Conservation (phyloP, 108 stramenopile genomes). For the Aurantiochytrium sp. region DNA sequence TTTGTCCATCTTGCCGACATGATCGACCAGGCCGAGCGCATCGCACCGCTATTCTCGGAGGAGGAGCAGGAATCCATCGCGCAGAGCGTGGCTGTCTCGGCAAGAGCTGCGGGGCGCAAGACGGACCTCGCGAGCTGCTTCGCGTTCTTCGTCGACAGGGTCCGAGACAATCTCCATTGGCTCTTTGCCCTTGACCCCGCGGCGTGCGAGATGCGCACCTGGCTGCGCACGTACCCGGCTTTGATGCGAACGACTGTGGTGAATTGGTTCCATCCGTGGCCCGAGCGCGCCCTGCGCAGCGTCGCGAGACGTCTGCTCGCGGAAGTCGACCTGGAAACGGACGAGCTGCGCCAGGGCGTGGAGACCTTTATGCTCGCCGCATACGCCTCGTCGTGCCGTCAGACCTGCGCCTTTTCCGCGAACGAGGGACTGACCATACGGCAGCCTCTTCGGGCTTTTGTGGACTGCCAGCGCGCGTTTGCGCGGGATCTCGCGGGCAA, state of each 20-base stretch:
- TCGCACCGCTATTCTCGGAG: constrained; percentile 68
- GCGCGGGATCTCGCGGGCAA: constrained; percentile 55
- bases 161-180: constrained; percentile 69
- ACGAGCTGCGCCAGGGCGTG: constrained; percentile 56
- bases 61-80: constrained; percentile 69
- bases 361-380: constrained; percentile 70
- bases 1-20: constrained; percentile 71
- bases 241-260: constrained; percentile 68
- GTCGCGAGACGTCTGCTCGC: constrained; percentile 55
- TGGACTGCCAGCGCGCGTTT: constrained; percentile 73
- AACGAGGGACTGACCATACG: constrained; percentile 67
- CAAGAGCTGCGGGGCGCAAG: constrained; percentile 49
- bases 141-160: constrained; percentile 66
- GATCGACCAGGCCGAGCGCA: constrained; percentile 60
- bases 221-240: constrained; percentile 65
- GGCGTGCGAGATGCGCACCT: constrained; percentile 60
- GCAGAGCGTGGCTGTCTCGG: constrained; percentile 54
- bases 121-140: constrained; percentile 66
- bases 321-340: constrained; percentile 38
- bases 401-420: no score
- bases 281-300: constrained; percentile 58
- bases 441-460: constrained; percentile 70
- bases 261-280: constrained; percentile 76
- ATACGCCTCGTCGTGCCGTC: constrained; percentile 65
- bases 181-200: constrained; percentile 70